A percentile compares a stretch with the other conserved stretches of the same genome.
phyloP scores from a whole-genome alignment of 192 early-diverging fungal genomes.

The Gonapodya sp. region DNA sequence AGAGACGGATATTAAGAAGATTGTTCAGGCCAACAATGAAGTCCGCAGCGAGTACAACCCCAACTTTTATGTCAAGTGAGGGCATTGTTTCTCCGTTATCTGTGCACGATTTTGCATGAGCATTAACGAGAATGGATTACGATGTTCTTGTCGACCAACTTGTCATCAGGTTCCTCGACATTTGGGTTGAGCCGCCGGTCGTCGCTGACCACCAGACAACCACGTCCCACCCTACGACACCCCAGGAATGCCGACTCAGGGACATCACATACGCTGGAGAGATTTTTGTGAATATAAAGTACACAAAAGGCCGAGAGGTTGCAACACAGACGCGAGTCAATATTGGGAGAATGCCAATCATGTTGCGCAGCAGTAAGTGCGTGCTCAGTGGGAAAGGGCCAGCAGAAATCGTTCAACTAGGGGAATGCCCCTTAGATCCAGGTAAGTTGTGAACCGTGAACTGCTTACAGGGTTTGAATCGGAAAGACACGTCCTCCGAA shows the following conservation, averaged over 20 bases:
- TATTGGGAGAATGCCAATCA: conserved; percentile 92
- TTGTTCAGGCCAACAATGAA: conserved; percentile 81
- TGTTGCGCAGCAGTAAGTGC: conserved; percentile 83
- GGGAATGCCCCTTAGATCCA: conserved; percentile 93
- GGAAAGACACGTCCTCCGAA: neutral
- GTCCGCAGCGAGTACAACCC: conserved; percentile 91
- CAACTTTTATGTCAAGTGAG: conserved; percentile 77
- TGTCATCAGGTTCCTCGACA: conserved; percentile 81
- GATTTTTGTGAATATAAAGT: conserved; percentile 91
- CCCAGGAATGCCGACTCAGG: conserved; percentile 91
- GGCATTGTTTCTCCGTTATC: too few relatives aligned
- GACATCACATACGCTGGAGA: conserved; percentile 89
- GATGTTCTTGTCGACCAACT: neutral
- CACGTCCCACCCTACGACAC: conserved; percentile 67
- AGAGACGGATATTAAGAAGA: conserved; percentile 87
- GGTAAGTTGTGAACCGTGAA: conserved; percentile 38
- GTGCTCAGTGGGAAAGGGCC: conserved; percentile 67
- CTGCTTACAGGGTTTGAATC: neutral
- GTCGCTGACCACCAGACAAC: conserved; percentile 60
- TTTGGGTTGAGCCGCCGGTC: conserved; percentile 74
- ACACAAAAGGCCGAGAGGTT: conserved; percentile 68
- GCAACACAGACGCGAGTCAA: conserved; percentile 71
- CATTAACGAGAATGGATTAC: conserved; percentile 15
- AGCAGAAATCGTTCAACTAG: conserved; percentile 73
- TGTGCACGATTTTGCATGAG: too few relatives aligned